Evolutionary conservation across 1,139 yeast species (phyloP), one percentile per base, ranked within the genome.

Genomic region (Fermentozyma sake): DNA sequence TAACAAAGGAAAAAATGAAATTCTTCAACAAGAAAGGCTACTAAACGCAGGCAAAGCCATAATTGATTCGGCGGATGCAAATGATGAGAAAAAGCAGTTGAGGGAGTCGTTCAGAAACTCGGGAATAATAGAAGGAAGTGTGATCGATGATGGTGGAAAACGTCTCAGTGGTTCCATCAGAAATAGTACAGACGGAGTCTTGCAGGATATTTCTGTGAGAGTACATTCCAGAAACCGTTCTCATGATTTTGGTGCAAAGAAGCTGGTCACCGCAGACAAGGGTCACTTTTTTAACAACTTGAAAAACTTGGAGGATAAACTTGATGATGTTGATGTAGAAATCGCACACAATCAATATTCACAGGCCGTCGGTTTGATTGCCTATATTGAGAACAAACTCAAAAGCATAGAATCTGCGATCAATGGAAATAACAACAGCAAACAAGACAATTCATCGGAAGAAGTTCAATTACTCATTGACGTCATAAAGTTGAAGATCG

Each of bases 281-380:
- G 48, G 54, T 25, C 55, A 61, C 33, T 51, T 58, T 30, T 65
- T 67, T 39, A 46, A 48, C 23, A 71, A 63, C 14, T 60, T 77
- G 31, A 71, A 75, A 29, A 62, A 67, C 25, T 62, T 78, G 22
- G 85, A 79, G 39, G 83, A 78, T 30, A 59, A 68, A 27, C 61
- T 81, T 16, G 83, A 79, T 36, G 85, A 79, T 35, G 66, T 79
- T 17, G 91, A 81, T 46, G 73, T 78, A 15, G 66, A 68, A 33
- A 68, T 80, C 17, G 79, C 85, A 5, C 82, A 78, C 43, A 72
- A 76, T 34, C 67, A 68, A 34, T 78, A 68, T 43, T 55, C 58
- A 14, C 73, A 64, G 27, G 76, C 83, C 0, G 79, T 76, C 3
- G 74, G 72, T 4, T 51, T 68, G 20, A 61, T 77, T 26, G 55